Percentiles rank a stretch among this genome's conserved stretches.
Conservation (phyloP, 352 stramenopile species). For the Lagenidium giganteum region DNA sequence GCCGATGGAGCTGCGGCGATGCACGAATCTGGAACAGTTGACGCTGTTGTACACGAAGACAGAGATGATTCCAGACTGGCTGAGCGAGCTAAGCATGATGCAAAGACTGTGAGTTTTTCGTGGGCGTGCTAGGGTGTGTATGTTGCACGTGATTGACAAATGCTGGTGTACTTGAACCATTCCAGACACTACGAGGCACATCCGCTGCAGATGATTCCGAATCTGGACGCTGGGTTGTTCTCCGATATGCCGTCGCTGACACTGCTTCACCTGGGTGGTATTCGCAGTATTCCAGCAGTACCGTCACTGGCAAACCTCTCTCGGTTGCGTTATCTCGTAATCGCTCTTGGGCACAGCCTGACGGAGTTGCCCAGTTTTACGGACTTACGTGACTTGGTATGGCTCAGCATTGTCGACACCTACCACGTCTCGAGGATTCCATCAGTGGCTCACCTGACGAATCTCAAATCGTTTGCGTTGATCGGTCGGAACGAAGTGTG, state of each 20-base stretch:
- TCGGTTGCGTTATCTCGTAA: conserved; percentile 10
- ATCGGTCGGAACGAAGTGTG: not conserved
- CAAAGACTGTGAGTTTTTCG: conserved; percentile 3
- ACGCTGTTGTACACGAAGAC: conserved; percentile 10
- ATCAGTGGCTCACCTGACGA: not conserved
- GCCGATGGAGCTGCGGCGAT: conserved; percentile 2
- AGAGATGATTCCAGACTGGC: conserved; percentile 1
- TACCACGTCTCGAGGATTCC: not conserved
- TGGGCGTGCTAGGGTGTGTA: too few relatives aligned
- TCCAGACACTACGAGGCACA: too few relatives aligned
- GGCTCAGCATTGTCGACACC: not conserved
- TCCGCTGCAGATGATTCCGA: too few relatives aligned
- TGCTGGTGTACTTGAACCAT: too few relatives aligned
- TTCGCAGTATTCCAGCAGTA: too few relatives aligned
- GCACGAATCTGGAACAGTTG: conserved; percentile 2
- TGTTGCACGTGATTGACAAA: too few relatives aligned
- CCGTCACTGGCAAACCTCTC: too few relatives aligned
- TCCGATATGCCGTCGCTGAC: not conserved
- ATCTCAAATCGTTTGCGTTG: not conserved
- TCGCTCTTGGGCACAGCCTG: conserved; percentile 8
- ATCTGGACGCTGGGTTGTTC: too few relatives aligned
- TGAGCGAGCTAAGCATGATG: conserved; percentile 2
- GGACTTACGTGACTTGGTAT: not conserved
- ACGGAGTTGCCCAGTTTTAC: not conserved
- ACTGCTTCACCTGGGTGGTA: conserved; percentile 9